These are phyloP conservation scores for Saturnispora halmiae DNA, from an alignment of 805 yeast species.

Conservation along the genomic window DNA sequence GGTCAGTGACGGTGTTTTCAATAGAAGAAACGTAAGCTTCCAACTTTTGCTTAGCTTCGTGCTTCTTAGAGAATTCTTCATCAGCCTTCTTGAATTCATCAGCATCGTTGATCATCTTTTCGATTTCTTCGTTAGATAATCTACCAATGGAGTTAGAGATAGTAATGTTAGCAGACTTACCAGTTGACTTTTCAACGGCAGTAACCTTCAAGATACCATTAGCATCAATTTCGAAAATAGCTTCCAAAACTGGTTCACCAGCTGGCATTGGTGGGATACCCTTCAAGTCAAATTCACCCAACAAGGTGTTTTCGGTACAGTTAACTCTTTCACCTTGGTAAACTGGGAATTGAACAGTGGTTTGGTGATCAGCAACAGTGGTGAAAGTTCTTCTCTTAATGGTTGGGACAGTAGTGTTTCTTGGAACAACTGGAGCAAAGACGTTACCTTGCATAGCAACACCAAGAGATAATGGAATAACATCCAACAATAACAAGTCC, in stretches of 20 bases:
- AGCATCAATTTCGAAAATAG: conserved; percentile 98
- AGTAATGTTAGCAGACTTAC: conserved; percentile 96
- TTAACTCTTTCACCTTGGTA: conserved; percentile 99
- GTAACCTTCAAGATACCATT: conserved; percentile 99
- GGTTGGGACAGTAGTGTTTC: conserved; percentile 99
- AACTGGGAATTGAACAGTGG: conserved; percentile 97
- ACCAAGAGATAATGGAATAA: conserved; percentile 97
- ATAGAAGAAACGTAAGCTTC: conserved; percentile 96
- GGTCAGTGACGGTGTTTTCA: conserved; percentile 96
- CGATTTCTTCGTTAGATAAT: conserved; percentile 92
- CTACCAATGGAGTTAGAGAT: conserved; percentile 99
- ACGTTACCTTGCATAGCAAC: conserved; percentile 99
- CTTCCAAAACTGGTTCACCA: conserved; percentile 99
- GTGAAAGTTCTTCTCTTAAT: conserved; percentile 98
- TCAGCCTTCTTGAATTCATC: conserved; percentile 98
- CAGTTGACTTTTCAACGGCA: conserved; percentile 97
- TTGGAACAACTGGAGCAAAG: conserved; percentile 97
- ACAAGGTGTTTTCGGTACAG: conserved; percentile 93
- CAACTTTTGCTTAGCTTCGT: conserved; percentile 98
- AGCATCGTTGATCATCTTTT: conserved; percentile 97
- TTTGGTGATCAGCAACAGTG: conserved; percentile 97
- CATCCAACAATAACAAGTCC: conserved; percentile 92
- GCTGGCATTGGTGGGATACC: conserved; percentile 98
- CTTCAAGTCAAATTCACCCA: conserved; percentile 97
- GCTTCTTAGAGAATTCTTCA: conserved; percentile 98